Evolutionary conservation across 2,329 filamentous ascomycete species (phyloP).

Genomic region (Davidsoniella eucalypti): DNA sequence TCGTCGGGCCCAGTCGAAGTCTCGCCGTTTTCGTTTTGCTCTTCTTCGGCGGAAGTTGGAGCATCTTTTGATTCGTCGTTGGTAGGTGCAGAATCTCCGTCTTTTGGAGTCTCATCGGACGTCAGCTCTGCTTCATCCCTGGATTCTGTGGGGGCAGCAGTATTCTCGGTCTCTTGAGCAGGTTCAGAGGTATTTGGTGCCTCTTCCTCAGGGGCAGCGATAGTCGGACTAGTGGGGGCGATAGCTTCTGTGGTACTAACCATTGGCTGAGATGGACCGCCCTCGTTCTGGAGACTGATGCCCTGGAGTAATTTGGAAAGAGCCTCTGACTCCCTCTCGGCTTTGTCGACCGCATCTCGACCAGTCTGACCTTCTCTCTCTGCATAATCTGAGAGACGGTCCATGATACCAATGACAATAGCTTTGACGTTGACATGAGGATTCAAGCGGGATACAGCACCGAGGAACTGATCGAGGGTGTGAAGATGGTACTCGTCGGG

Average conservation of each 20-base stretch:
- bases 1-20: conserved; percentile 18
- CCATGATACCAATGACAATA: conserved; percentile 96
- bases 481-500: conserved; percentile 97
- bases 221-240: conserved; percentile 20
- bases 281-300: conserved; percentile 50
- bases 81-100: background rate
- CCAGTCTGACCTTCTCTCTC: conserved; percentile 55
- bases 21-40: conserved; percentile 12
- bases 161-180: conserved; percentile 20
- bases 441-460: conserved; percentile 80
- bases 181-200: conserved; percentile 14
- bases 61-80: background rate
- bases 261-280: conserved; percentile 5
- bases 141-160: background rate
- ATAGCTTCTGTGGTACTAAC: conserved; percentile 14
- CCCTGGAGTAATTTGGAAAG: conserved; percentile 63
- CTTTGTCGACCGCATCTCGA: conserved; percentile 62
- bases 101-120: background rate
- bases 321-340: conserved; percentile 59
- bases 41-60: conserved; percentile 17
- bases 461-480: conserved; percentile 87
- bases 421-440: conserved; percentile 96
- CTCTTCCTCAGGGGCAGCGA: background rate
- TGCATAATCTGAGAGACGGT: conserved; percentile 86
- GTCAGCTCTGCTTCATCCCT: background rate